phyloP scores from a whole-genome alignment of 805 yeast species.

The Candida oleophila region DNA sequence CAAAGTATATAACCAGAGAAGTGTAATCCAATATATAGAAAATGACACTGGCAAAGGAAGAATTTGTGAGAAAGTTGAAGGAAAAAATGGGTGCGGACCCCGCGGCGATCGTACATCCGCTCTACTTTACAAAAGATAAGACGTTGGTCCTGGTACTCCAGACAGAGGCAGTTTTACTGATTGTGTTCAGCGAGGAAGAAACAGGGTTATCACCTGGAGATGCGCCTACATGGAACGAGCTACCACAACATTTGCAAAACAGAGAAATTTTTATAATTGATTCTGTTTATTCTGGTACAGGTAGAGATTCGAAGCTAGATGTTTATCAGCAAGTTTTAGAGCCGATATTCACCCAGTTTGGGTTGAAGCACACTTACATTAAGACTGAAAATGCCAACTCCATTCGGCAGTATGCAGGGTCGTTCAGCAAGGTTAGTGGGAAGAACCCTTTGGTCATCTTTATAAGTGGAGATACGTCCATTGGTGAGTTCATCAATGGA shows the following conservation, averaged over 20 bases:
- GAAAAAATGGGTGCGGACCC: constrained; percentile 2
- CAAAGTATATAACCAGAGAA: not conserved
- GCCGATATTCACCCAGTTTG: constrained; percentile 47
- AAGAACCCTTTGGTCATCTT: constrained; percentile 48
- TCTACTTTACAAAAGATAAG: not conserved
- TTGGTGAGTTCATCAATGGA: constrained; percentile 70
- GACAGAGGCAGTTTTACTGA: constrained; percentile 2
- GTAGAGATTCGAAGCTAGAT: constrained; percentile 28
- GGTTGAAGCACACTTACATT: constrained; percentile 38
- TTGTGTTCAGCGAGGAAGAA: constrained; percentile 1
- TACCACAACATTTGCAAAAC: constrained; percentile 1
- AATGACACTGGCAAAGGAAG: not conserved
- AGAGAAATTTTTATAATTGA: constrained; percentile 36
- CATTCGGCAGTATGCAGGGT: constrained; percentile 38
- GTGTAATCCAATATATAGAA: not conserved
- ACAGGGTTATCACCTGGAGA: not conserved
- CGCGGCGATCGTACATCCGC: constrained; percentile 3
- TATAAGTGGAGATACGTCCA: constrained; percentile 84
- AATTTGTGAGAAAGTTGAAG: not conserved
- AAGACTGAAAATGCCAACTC: constrained; percentile 41
- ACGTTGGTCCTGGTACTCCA: constrained; percentile 4
- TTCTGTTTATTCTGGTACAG: constrained; percentile 50
- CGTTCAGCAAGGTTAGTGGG: constrained; percentile 14
- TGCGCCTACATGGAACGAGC: not conserved
- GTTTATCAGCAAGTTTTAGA: constrained; percentile 42